phyloP scores from a whole-genome alignment of 192 early-diverging fungal species.

The Borealophlyctis nickersoniae region DNA sequence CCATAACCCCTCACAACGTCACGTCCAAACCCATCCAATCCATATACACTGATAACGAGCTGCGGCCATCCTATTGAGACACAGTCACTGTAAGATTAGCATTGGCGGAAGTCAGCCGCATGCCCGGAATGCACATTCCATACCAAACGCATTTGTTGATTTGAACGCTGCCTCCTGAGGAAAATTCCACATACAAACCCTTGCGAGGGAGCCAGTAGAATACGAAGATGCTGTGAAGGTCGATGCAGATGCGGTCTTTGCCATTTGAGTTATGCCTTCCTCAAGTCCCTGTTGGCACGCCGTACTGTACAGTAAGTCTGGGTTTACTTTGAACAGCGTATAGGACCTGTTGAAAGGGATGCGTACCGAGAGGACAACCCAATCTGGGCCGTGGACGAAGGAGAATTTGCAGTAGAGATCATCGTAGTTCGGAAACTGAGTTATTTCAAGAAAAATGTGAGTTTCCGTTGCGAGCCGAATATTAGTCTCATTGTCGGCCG shows the following conservation, averaged over 20 bases:
- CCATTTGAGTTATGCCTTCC: constrained; percentile 57
- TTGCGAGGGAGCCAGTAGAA: constrained; percentile 20
- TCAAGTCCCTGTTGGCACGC: constrained; percentile 61
- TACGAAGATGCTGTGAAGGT: constrained; percentile 24
- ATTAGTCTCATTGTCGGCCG: too few species aligned
- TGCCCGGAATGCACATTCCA: background rate
- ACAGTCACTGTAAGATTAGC: too few species aligned
- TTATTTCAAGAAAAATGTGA: background rate
- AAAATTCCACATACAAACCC: constrained; percentile 62
- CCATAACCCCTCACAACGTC: constrained; percentile 65
- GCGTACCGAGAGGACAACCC: constrained; percentile 45
- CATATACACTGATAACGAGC: constrained; percentile 55
- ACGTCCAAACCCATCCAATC: constrained; percentile 55
- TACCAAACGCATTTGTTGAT: constrained; percentile 55
- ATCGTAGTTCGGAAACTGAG: constrained; percentile 54
- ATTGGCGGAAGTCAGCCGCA: too few species aligned
- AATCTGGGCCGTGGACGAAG: constrained; percentile 55
- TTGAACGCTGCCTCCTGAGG: constrained; percentile 59
- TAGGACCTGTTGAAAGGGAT: too few species aligned
- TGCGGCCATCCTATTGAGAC: constrained; percentile 64
- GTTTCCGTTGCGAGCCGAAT: too few species aligned
- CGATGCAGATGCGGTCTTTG: constrained; percentile 19
- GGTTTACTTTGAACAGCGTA: too few species aligned
- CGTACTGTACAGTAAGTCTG: too few species aligned
- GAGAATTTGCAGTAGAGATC: constrained; percentile 63